Evolutionary conservation across 2,329 filamentous ascomycete genomes (phyloP).

Genomic region (Pseudocercospora fuligena): DNA sequence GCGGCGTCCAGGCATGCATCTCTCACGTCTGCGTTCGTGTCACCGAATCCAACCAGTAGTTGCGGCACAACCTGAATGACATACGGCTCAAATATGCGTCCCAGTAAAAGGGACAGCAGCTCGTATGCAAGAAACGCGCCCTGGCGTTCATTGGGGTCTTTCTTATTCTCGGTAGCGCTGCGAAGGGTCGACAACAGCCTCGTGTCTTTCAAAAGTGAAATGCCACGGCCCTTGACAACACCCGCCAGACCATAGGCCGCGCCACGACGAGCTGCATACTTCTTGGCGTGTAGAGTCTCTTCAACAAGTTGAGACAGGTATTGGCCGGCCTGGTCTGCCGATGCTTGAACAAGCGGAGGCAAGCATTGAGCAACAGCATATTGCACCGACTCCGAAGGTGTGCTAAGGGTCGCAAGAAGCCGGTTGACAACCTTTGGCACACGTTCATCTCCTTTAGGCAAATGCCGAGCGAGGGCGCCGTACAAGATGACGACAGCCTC

Average conservation of each 20-base stretch:
- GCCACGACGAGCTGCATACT: constrained; percentile 89
- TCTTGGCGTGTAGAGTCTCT: constrained; percentile 82
- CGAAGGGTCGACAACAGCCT: constrained; percentile 82
- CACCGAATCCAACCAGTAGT: constrained; percentile 85
- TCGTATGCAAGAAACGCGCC: constrained; percentile 90
- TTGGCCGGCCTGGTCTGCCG: constrained; percentile 73
- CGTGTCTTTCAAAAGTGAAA: constrained; percentile 79
- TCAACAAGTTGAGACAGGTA: constrained; percentile 84
- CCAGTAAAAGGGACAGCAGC: constrained; percentile 82
- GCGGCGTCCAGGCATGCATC: constrained; percentile 91
- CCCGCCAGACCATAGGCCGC: constrained; percentile 94
- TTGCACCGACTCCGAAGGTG: constrained; percentile 94
- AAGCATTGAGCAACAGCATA: constrained; percentile 94
- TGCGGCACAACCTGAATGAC: constrained; percentile 95
- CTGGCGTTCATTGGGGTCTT: constrained; percentile 85
- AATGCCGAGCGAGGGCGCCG: constrained; percentile 86
- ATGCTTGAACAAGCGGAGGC: constrained; percentile 84
- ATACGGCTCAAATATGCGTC: constrained; percentile 91
- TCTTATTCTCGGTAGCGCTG: constrained; percentile 91
- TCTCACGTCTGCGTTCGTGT: constrained; percentile 84
- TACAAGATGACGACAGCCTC: constrained; percentile 98
- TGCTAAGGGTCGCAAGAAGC: constrained; percentile 84
- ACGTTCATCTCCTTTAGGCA: constrained; percentile 82
- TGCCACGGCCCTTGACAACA: constrained; percentile 84
- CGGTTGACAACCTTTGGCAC: constrained; percentile 87